A percentile compares a stretch with the other conserved stretches of the same genome.
phyloP scores from a whole-genome alignment of 805 yeast species.

The Hanseniaspora nectarophila region DNA sequence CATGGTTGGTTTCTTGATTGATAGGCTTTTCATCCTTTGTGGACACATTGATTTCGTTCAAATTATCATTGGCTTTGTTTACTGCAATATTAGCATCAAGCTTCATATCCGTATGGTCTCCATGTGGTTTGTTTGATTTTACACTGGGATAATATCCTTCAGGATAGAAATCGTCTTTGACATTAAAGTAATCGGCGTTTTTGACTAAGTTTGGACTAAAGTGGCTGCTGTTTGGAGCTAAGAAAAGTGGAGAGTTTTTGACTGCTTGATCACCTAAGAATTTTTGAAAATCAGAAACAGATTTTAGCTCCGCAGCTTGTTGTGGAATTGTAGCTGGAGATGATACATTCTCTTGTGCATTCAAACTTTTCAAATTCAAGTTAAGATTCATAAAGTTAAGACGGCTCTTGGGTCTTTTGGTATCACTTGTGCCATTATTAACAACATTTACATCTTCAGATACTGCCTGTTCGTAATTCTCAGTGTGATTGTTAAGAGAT shows the following conservation, averaged over 20 bases:
- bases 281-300: constrained; percentile 12
- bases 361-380: not conserved
- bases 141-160: constrained; percentile 1
- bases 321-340: not conserved
- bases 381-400: constrained; percentile 12
- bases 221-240: not conserved
- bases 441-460: not conserved
- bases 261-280: constrained; percentile 12
- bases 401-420: constrained; percentile 8
- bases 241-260: constrained; percentile 9
- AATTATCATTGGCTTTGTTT: not conserved
- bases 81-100: not conserved
- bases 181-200: constrained; percentile 4
- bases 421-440: not conserved
- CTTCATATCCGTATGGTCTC: not conserved
- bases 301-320: not conserved
- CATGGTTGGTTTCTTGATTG: constrained; percentile 14
- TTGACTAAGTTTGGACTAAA: not conserved
- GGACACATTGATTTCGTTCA: too few species aligned
- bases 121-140: not conserved
- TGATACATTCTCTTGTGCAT: not conserved
- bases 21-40: not conserved
- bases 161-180: constrained; percentile 14
- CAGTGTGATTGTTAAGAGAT: not conserved
- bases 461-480: not conserved